phyloP scores from a whole-genome alignment of 805 yeast genomes.

The Candida broadrunensis region DNA sequence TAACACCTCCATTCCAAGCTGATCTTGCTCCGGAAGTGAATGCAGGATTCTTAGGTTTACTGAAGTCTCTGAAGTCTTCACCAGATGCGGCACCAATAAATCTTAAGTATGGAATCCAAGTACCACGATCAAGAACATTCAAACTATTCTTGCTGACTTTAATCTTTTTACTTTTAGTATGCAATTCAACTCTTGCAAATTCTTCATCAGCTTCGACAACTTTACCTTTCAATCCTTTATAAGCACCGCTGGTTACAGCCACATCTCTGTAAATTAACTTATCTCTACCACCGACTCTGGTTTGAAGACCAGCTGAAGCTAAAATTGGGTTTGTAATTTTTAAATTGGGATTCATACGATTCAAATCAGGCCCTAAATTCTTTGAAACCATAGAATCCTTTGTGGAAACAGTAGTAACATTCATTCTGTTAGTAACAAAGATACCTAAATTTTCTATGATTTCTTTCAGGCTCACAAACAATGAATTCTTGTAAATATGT shows the following conservation, averaged over 20 bases:
- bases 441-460: conserved; percentile 87
- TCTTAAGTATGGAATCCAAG: conserved; percentile 73
- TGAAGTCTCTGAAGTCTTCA: conserved; percentile 6
- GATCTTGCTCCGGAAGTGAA: conserved; percentile 47
- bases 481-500: conserved; percentile 76
- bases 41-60: conserved; percentile 27
- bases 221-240: conserved; percentile 92
- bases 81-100: conserved; percentile 52
- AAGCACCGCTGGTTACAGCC: conserved; percentile 84
- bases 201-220: conserved; percentile 92
- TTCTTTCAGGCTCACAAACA: conserved; percentile 79
- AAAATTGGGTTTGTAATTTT: conserved; percentile 57
- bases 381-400: conserved; percentile 68
- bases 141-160: conserved; percentile 79
- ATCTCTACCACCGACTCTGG: conserved; percentile 71
- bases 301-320: conserved; percentile 35
- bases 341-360: conserved; percentile 81
- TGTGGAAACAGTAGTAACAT: conserved; percentile 80
- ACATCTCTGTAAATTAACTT: conserved; percentile 80
- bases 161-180: conserved; percentile 84
- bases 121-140: conserved; percentile 68
- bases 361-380: conserved; percentile 61
- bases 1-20: conserved; percentile 43
- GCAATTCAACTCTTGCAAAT: conserved; percentile 88
- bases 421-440: conserved; percentile 72